phyloP scores from a whole-genome alignment of 768 basidiomycete genomes.

The Tricholoma hemisulphureum region DNA sequence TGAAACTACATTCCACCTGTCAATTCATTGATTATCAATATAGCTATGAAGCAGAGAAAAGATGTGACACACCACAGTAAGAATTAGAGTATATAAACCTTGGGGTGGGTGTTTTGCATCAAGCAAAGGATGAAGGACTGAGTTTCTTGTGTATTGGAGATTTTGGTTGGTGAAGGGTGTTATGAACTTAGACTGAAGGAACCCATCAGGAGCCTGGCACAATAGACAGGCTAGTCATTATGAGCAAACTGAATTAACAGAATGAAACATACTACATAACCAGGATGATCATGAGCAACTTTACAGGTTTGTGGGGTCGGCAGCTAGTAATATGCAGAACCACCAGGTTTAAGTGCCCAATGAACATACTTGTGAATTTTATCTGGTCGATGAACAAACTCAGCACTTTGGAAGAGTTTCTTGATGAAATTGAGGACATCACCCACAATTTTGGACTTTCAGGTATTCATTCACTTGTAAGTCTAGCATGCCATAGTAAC shows the following conservation, averaged over 20 bases:
- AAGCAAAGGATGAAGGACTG: neutral
- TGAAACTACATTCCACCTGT: neutral
- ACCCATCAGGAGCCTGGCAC: slow-evolving; percentile 7
- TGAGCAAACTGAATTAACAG: no score
- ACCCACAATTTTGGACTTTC: slow-evolving; percentile 9
- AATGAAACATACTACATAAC: no score
- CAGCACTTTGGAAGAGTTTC: no score
- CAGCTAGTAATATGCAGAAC: no score
- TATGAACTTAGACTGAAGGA: slow-evolving; percentile 3
- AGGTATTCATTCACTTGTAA: slow-evolving; percentile 7
- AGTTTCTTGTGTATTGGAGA: slow-evolving; percentile 2
- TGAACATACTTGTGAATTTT: no score
- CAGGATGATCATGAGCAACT: no score
- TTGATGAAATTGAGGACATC: neutral
- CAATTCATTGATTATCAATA: neutral
- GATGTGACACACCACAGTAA: slow-evolving; percentile 3
- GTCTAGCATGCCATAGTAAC: neutral
- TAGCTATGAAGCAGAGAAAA: neutral
- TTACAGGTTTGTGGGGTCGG: no score
- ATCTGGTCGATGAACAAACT: no score
- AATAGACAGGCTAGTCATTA: no score
- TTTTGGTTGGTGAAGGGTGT: neutral
- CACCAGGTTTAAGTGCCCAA: no score
- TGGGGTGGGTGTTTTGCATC: slow-evolving; percentile 5
- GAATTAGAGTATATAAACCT: slow-evolving; percentile 5